Conservation (phyloP, 805 yeast species). For the Metschnikowia peoriensis region DNA sequence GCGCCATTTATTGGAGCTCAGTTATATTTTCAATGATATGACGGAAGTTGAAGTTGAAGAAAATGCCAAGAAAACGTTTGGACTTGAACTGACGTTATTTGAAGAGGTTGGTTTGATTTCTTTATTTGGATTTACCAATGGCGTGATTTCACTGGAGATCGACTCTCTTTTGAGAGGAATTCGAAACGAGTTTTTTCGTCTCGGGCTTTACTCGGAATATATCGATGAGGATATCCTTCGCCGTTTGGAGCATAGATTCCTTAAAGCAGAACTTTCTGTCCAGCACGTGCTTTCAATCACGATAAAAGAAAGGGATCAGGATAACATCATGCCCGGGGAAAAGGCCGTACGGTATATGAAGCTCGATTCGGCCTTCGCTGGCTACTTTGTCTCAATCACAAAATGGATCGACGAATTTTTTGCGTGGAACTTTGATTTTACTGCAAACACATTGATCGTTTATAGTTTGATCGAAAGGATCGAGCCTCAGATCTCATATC, state of each 20-base stretch:
- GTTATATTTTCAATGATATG: not conserved
- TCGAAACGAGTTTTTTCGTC: not conserved
- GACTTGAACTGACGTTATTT: not conserved
- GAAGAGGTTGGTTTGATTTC: not conserved
- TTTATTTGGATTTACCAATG: not conserved
- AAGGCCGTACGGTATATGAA: not conserved
- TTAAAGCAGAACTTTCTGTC: not conserved
- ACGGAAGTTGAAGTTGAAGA: not conserved
- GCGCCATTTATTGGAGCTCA: not conserved
- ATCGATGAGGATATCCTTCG: not conserved
- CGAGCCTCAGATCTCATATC: not conserved
- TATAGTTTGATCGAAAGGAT: not conserved
- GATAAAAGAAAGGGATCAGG: not conserved
- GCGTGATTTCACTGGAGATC: not conserved
- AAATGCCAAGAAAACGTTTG: not conserved
- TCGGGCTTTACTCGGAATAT: not conserved
- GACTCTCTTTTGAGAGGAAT: not conserved
- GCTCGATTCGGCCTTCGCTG: not conserved
- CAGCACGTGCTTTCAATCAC: slow-evolving; percentile 1
- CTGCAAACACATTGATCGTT: not conserved
- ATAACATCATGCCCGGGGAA: not conserved
- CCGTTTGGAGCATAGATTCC: not conserved
- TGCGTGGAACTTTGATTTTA: not conserved
- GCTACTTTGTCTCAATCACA: not conserved
- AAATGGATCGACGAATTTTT: not conserved